Evolutionary conservation across 2,329 filamentous ascomycete species (phyloP).

Genomic region (Scytalidium sp.): DNA sequence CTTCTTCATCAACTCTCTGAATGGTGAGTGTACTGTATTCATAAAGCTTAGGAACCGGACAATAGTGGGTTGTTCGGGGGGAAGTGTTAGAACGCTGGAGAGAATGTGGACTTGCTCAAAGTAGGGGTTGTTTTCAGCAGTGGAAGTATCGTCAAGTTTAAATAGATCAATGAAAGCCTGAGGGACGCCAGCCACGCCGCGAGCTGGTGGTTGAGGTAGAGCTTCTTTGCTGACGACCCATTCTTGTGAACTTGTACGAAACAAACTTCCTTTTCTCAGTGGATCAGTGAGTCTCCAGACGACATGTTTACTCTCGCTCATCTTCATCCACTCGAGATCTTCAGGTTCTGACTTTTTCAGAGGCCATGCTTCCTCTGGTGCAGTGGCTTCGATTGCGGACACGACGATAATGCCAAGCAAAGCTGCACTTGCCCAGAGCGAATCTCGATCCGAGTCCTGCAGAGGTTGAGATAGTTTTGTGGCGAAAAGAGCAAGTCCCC

Average conservation of each 20-base stretch:
- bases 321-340: conserved; percentile 57
- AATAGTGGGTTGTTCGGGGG: conserved; percentile 34
- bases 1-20: conserved; percentile 37
- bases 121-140: conserved; percentile 13
- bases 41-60: conserved; percentile 46
- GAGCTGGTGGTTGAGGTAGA: background rate
- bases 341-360: conserved; percentile 37
- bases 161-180: conserved; percentile 9
- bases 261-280: conserved; percentile 43
- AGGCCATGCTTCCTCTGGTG: conserved; percentile 52
- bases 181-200: conserved; percentile 8
- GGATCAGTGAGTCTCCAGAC: conserved; percentile 52
- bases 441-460: conserved; percentile 39
- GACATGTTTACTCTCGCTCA: conserved; percentile 53
- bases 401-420: conserved; percentile 45
- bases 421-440: conserved; percentile 44
- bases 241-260: conserved; percentile 24
- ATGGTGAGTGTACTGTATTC: conserved; percentile 39
- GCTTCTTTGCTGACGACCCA: background rate
- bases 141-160: conserved; percentile 5
- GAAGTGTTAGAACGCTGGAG: conserved; percentile 4
- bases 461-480: conserved; percentile 34
- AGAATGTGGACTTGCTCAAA: conserved; percentile 7
- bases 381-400: conserved; percentile 38
- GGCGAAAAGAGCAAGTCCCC: conserved; percentile 46